Conservation (phyloP, 129 eudicot genomes). For the Sambucus nigra region DNA sequence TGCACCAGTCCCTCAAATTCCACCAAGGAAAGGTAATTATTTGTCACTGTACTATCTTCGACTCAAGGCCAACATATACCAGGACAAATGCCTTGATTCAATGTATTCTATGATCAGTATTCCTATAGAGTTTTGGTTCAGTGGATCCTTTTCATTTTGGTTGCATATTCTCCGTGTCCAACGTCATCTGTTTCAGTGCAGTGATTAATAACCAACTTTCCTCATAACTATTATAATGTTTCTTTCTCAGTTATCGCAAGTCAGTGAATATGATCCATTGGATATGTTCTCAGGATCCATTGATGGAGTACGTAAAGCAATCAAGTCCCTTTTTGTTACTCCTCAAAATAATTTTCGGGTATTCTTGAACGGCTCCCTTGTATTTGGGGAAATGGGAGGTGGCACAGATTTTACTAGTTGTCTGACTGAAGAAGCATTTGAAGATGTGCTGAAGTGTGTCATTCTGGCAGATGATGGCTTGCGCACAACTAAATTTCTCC, state of each 20-base stretch:
- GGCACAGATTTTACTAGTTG: constrained; percentile 36
- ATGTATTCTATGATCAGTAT: too few relatives aligned
- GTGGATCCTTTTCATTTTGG: not conserved
- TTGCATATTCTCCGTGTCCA: not conserved
- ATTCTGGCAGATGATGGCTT: constrained; percentile 57
- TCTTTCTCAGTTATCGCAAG: constrained; percentile 53
- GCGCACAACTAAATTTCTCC: constrained; percentile 45
- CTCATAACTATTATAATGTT: not conserved
- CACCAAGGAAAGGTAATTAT: constrained; percentile 54
- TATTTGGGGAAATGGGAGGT: constrained; percentile 77
- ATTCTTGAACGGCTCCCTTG: constrained; percentile 71
- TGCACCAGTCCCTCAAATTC: constrained; percentile 77
- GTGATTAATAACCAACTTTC: not conserved
- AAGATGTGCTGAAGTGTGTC: constrained; percentile 46
- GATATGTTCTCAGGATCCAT: constrained; percentile 79
- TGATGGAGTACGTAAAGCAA: constrained; percentile 54
- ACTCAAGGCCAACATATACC: not conserved
- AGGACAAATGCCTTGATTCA: not conserved
- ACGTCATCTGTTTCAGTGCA: too few relatives aligned
- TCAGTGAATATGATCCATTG: constrained; percentile 78
- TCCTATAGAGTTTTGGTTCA: not conserved
- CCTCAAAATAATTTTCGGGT: constrained; percentile 96
- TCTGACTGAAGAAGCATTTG: constrained; percentile 39
- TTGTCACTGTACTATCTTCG: constrained; percentile 1
- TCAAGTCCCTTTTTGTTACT: constrained; percentile 51